Conservation (phyloP, 1,139 yeast genomes). For the Hemisphaericaspora subhashii region DNA sequence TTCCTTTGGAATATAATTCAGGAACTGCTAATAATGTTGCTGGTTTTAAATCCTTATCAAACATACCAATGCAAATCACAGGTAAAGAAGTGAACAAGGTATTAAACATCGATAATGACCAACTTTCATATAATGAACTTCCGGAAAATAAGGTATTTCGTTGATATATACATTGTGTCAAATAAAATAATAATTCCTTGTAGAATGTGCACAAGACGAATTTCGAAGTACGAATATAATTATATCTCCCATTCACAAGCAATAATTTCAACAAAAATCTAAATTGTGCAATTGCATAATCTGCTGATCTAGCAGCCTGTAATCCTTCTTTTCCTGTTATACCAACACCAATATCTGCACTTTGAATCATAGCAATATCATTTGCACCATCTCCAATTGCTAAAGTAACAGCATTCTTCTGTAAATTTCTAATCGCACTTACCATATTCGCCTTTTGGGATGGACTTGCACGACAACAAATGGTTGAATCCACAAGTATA, state of each 20-base stretch:
- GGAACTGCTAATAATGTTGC: constrained; percentile 90
- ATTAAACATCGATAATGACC: constrained; percentile 97
- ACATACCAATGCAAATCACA: constrained; percentile 91
- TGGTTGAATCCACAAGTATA: constrained; percentile 83
- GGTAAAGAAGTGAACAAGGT: constrained; percentile 93
- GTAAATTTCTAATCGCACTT: constrained; percentile 63
- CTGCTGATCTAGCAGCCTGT: constrained; percentile 95
- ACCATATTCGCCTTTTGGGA: constrained; percentile 95
- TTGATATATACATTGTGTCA: constrained; percentile 87
- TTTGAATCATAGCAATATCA: constrained; percentile 98
- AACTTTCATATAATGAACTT: constrained; percentile 86
- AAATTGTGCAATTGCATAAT: constrained; percentile 94
- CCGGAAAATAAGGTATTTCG: constrained; percentile 89
- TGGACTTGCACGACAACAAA: constrained; percentile 96
- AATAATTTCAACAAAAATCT: constrained; percentile 77
- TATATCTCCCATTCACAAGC: constrained; percentile 93
- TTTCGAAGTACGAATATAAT: constrained; percentile 87
- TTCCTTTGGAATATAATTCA: constrained; percentile 78
- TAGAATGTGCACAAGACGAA: constrained; percentile 92
- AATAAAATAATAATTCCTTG: constrained; percentile 86
- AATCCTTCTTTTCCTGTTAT: constrained; percentile 96
- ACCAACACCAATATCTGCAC: constrained; percentile 97
- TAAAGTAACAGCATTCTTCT: constrained; percentile 71
- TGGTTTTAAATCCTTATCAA: constrained; percentile 87
- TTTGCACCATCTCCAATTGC: constrained; percentile 99